phyloP scores from a whole-genome alignment of 2,329 filamentous ascomycete genomes.

The Alternaria arborescens region DNA sequence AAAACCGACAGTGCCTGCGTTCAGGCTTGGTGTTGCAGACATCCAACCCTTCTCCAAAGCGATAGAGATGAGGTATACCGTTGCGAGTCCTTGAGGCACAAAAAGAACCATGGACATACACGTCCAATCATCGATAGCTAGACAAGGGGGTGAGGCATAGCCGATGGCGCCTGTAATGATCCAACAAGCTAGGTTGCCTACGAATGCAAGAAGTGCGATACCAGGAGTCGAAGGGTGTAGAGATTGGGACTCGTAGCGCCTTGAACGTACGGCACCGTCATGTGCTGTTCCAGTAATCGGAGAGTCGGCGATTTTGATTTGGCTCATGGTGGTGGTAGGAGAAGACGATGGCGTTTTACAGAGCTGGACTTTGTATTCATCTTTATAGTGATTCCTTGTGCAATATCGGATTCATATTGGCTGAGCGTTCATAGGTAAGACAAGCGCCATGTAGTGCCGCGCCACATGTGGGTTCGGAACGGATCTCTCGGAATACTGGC shows the following conservation, averaged over 20 bases:
- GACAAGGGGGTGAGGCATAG: neutral
- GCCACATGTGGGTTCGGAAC: neutral
- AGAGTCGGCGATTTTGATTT: neutral
- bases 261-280: neutral
- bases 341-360: neutral
- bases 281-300: neutral
- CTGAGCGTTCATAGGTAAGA: neutral
- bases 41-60: neutral
- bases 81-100: neutral
- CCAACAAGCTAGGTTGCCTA: neutral
- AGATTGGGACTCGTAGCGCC: neutral
- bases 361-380: neutral
- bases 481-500: neutral
- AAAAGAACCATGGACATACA: neutral
- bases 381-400: neutral
- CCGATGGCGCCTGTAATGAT: neutral
- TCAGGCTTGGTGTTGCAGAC: neutral
- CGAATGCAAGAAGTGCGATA: neutral
- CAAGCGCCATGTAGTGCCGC: neutral
- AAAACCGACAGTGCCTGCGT: neutral
- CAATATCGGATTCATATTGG: neutral
- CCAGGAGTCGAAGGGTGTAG: neutral
- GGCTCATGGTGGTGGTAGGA: neutral
- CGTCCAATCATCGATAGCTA: neutral
- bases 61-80: neutral